A percentile compares a stretch with the other conserved stretches of the same genome.
phyloP scores from a whole-genome alignment of 495 filamentous ascomycete genomes.

The Trichoderma reesei region DNA sequence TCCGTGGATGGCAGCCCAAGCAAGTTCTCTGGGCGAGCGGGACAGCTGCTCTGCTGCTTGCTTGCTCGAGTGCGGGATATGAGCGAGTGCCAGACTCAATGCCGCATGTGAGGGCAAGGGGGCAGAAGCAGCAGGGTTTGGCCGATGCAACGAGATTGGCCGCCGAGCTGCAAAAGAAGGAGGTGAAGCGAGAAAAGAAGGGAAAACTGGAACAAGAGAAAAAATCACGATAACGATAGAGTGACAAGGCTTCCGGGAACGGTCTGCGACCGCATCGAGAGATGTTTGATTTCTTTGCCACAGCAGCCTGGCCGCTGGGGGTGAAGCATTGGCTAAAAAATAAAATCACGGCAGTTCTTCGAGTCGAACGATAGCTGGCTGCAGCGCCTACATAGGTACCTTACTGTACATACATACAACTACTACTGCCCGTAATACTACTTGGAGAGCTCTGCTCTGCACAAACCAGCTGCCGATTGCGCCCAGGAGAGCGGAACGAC shows the following conservation, averaged over 20 bases:
- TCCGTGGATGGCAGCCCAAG: too few relatives aligned
- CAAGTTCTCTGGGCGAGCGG: too few relatives aligned
- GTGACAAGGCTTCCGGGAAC: conserved; percentile 3
- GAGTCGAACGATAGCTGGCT: too few relatives aligned
- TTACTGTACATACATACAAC: neutral
- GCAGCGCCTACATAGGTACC: neutral
- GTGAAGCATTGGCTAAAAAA: too few relatives aligned
- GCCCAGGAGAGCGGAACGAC: conserved; percentile 8
- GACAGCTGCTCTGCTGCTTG: too few relatives aligned
- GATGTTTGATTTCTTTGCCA: too few relatives aligned
- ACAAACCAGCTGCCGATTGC: conserved; percentile 3
- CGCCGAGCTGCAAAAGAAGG: neutral
- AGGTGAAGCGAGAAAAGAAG: too few relatives aligned
- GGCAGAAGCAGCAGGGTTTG: neutral
- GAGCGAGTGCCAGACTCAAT: conserved; percentile 4
- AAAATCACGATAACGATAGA: neutral
- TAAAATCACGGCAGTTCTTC: too few relatives aligned
- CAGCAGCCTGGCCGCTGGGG: neutral
- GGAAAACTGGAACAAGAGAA: too few relatives aligned
- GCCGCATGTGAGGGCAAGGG: neutral
- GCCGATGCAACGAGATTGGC: neutral
- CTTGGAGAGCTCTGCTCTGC: neutral
- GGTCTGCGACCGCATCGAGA: neutral
- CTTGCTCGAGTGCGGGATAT: too few relatives aligned
- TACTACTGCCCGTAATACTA: too few relatives aligned